Conservation (phyloP, 257 asterid species). For the Rhazya stricta region DNA sequence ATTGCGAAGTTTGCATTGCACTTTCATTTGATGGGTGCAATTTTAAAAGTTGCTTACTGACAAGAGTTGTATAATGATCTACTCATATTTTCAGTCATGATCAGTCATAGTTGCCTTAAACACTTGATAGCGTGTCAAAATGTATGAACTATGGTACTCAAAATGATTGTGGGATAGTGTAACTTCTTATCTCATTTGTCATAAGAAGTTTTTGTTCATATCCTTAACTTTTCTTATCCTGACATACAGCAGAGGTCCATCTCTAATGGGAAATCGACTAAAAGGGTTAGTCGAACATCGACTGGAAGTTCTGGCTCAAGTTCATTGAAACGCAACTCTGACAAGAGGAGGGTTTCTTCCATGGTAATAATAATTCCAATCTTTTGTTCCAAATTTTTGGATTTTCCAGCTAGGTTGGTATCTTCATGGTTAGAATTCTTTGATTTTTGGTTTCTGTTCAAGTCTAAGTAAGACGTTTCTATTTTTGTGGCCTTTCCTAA, state of each 20-base stretch:
- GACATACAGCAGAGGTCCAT: slow-evolving; percentile 47
- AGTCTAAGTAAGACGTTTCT: not conserved
- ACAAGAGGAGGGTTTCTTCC: slow-evolving; percentile 46
- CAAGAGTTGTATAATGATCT: too few relatives aligned
- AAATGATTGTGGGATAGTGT: not conserved
- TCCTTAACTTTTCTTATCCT: not conserved
- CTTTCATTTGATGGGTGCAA: too few relatives aligned
- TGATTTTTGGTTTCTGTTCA: too few relatives aligned
- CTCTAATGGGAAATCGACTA: slow-evolving; percentile 55
- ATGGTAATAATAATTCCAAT: slow-evolving; percentile 40
- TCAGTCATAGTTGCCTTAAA: not conserved
- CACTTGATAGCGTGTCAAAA: not conserved
- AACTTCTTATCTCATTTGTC: not conserved
- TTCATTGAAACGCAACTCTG: slow-evolving; percentile 60
- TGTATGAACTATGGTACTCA: not conserved
- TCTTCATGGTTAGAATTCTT: not conserved
- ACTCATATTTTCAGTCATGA: not conserved
- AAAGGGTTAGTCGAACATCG: slow-evolving; percentile 50
- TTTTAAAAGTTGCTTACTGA: too few relatives aligned
- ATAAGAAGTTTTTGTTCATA: not conserved
- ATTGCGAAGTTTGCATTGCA: not conserved
- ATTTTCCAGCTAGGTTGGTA: not conserved
- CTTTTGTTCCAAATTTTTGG: not conserved
- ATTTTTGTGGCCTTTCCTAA: not conserved
- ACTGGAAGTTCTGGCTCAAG: slow-evolving; percentile 48